phyloP scores from a whole-genome alignment of 2,329 filamentous ascomycete species.

The Epichloe uncinata region DNA sequence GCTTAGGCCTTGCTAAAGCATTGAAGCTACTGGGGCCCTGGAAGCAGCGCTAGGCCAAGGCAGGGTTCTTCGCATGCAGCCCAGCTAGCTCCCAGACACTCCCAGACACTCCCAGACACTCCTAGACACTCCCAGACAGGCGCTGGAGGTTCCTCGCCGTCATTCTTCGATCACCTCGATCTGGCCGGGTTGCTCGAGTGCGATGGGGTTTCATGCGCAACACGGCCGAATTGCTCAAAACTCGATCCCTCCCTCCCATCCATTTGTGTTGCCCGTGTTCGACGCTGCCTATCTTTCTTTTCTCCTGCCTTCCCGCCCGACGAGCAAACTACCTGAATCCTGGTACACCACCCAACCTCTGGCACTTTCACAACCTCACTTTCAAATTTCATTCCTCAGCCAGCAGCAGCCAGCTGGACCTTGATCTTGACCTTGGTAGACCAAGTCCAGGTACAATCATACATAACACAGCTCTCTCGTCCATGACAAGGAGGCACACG shows the following conservation, averaged over 20 bases:
- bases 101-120: not conserved
- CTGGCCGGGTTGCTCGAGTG: slow-evolving; percentile 2
- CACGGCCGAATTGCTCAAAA: slow-evolving; percentile 16
- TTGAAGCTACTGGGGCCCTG: slow-evolving; percentile 6
- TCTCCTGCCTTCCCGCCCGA: no score
- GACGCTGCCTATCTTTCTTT: no score
- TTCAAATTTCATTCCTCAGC: no score
- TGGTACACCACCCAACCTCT: no score
- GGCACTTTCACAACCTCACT: no score
- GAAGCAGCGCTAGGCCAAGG: slow-evolving; percentile 6
- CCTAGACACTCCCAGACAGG: not conserved
- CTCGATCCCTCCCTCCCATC: slow-evolving; percentile 15
- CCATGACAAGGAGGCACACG: not conserved
- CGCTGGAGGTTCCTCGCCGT: slow-evolving; percentile 5
- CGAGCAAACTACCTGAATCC: no score
- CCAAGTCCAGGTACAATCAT: no score
- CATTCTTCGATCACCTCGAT: slow-evolving; percentile 23
- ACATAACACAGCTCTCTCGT: no score
- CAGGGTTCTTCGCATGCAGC: slow-evolving; percentile 6
- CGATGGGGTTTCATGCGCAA: slow-evolving; percentile 18
- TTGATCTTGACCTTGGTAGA: no score
- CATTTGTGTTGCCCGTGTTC: not conserved
- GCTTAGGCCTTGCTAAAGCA: not conserved
- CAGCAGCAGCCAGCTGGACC: no score
- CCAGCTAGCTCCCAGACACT: slow-evolving; percentile 3